phyloP scores from a whole-genome alignment of 495 filamentous ascomycete genomes.

The Apodospora peruviana region DNA sequence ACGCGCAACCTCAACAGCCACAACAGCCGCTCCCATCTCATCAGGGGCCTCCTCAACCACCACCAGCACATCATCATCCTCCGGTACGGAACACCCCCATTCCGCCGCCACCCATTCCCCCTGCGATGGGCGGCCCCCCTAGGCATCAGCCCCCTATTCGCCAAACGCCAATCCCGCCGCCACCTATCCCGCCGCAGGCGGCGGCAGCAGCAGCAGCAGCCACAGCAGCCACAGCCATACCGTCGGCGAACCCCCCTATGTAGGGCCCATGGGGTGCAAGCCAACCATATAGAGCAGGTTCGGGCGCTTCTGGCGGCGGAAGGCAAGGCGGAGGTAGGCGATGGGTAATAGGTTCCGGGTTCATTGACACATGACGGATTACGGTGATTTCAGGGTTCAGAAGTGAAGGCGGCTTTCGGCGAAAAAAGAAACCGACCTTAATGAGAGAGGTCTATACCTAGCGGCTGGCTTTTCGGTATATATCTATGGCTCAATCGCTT shows the following conservation, averaged over 20 bases:
- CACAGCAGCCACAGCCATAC: background rate
- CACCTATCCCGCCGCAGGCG: constrained; percentile 22
- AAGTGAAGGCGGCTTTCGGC: no score
- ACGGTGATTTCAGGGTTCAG: no score
- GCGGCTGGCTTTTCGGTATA: no score
- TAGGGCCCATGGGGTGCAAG: background rate
- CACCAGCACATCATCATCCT: constrained; percentile 7
- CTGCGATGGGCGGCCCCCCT: constrained; percentile 1
- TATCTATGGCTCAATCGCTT: no score
- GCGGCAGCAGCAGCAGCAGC: constrained; percentile 4
- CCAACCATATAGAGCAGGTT: no score
- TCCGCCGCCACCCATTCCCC: constrained; percentile 23
- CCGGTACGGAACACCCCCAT: constrained; percentile 21
- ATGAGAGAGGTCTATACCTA: no score
- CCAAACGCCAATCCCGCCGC: constrained; percentile 29
- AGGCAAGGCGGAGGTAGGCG: no score
- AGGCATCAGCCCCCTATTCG: constrained; percentile 7
- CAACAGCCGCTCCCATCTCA: background rate
- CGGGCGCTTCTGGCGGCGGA: no score
- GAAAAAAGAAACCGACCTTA: no score
- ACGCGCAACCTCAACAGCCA: background rate
- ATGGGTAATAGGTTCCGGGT: no score
- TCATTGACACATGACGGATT: no score
- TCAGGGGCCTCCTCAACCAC: constrained; percentile 4
- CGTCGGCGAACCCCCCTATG: background rate